Base-by-base conservation (phyloP, 108 stramenopile species). In the Conticribra guillardii region DNA sequence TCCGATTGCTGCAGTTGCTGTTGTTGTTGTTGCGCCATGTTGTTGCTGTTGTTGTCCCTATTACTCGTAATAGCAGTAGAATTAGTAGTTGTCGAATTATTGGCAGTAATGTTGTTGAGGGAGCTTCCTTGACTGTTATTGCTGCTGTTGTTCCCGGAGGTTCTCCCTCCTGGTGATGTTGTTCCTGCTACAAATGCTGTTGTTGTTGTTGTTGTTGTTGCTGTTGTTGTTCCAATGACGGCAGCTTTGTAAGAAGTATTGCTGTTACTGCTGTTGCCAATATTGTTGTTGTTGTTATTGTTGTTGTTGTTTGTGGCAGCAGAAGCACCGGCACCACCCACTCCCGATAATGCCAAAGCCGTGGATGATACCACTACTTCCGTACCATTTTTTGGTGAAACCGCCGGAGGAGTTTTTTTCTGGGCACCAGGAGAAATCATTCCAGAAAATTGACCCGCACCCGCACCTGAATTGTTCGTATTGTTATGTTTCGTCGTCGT, bases 401-500 rank as follows among this genome's bases (percentile, higher is more conserved):
- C n/a, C n/a, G n/a, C n/a, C n/a, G n/a, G 2, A 27, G 27, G 57
- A 32, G 2, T 2, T 19, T 2, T 53, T 22, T 0, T 19, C 23
- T 26, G 31, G 5, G 18, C 22, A 33, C 45, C 33, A 23, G 33
- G 54, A 7, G 22, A 34, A 9, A 48, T 29, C 31, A 23, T 34
- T 9, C 44, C 45, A 16, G 61, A 32, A 18, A 60, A 30, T 4
- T 57, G 59, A 11, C 69, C 69, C 3, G 55, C 37, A 0, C 59
- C 22, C 1, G 59, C 50, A 32, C 45, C 31, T 8, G 69, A 60
- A 4, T 41, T 52, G 31, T n/a, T n/a, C n/a, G n/a, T n/a, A n/a
- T n/a, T n/a, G n/a, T n/a, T n/a, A n/a, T n/a, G 59, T 60, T 23
- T 47, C 17, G 2, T 60, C 69, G 34, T 70, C 69, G 26, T 70